Base-by-base conservation (phyloP, 2,329 filamentous ascomycete species). In the Elsinoe australis region DNA sequence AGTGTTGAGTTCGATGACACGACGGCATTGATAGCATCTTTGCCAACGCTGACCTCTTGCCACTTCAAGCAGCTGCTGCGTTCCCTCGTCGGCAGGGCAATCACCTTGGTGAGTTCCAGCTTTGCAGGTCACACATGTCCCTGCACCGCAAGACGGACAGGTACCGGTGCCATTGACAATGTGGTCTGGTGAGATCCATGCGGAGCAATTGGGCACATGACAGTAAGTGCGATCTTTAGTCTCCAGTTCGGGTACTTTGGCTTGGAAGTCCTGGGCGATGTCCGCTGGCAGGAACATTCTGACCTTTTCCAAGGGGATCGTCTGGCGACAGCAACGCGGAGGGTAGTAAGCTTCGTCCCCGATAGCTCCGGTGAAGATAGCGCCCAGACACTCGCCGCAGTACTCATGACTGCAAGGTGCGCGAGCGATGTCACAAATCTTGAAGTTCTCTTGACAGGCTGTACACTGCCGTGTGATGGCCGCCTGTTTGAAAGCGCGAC, bases 51-150 rank as follows among this genome's bases (percentile, higher is more conserved):
- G 59, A 4, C 64, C 52, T 0, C 53, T 47, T 0, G 73, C 75
- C 1, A 72, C 41, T 0, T 58, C 49, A 1, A 77, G 53, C 1
- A 76, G 49, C 29, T 67, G 10, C 24, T 54, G 36, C 18, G 47
- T 38, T 1, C n/a, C 45, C 17, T 17, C 34, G 26, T 54, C 53
- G 15, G 35, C 14, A 4, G 51, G 46, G 38, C 53, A 54, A 29
- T 51, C 44, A 7, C 49, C 47, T 2, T 17, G 9, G 19, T 52
- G 47, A 4, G 4, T 26, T 15, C 12, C 22, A 7, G 24, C 33
- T 46, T 79, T 79, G 64, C 78, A 81, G 0, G 59, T 55, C 0
- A 53, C 58, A 52, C 76, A 81, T 0, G 76, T 80, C 1, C 18
- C 51, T 0, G n/a, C 32, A 0, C 24, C 0, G 50, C 77, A 80